Conservation (phyloP, 2,329 filamentous ascomycete genomes). For the Pestalotiopsis sp. region DNA sequence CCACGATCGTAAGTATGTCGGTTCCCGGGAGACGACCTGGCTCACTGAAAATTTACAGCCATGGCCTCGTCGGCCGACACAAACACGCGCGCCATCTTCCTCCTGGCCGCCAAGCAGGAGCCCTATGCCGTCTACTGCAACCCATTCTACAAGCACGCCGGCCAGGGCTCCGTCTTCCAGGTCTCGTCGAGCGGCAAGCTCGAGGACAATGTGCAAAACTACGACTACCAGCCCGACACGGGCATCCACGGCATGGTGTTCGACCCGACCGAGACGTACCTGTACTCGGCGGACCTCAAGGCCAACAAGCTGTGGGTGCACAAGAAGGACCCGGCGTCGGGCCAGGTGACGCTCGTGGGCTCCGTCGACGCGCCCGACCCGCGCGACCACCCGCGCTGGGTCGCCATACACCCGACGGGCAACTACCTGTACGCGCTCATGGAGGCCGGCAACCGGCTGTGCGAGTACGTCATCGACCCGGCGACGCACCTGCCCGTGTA, state of each 20-base stretch:
- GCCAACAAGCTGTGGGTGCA: constrained; percentile 87
- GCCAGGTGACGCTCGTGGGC: constrained; percentile 70
- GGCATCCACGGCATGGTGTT: constrained; percentile 86
- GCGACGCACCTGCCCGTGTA: constrained; percentile 75
- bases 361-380: constrained; percentile 70
- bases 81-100: constrained; percentile 87
- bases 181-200: constrained; percentile 61
- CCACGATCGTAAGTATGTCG: constrained; percentile 65
- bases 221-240: constrained; percentile 68
- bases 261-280: constrained; percentile 71
- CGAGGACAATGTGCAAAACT: constrained; percentile 70
- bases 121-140: constrained; percentile 87
- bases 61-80: constrained; percentile 69
- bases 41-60: constrained; percentile 45
- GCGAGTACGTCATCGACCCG: constrained; percentile 79
- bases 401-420: constrained; percentile 78
- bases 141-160: constrained; percentile 86
- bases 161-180: constrained; percentile 77
- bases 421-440: constrained; percentile 84
- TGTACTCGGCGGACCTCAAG: constrained; percentile 79
- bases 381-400: constrained; percentile 84
- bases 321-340: constrained; percentile 61
- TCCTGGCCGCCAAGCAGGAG: constrained; percentile 75
- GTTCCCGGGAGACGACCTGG: constrained; percentile 12
- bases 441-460: constrained; percentile 85